Percentiles rank a stretch among this genome's conserved stretches.
These are phyloP conservation scores for Pichia sp. DNA, from an alignment of 1,139 yeast species.

Conservation along the genomic window DNA sequence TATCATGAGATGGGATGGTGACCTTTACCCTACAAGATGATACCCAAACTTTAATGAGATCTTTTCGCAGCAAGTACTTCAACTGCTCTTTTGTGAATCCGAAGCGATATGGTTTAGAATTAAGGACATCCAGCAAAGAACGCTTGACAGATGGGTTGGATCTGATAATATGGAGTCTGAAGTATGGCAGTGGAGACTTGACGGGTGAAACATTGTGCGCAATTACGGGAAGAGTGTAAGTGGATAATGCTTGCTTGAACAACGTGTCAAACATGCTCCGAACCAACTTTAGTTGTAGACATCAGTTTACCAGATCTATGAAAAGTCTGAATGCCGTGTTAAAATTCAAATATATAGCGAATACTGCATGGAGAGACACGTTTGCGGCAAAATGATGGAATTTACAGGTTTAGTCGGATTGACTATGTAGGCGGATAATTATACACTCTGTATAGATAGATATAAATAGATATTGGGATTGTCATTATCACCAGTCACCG, in stretches of 20 bases:
- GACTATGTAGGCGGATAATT: neutral
- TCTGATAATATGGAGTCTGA: slow-evolving; percentile 10
- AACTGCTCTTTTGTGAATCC: slow-evolving; percentile 1
- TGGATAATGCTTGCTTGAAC: neutral
- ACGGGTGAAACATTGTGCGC: neutral
- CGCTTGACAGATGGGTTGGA: neutral
- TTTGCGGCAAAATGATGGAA: too few species aligned
- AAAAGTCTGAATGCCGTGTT: too few species aligned
- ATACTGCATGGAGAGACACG: too few species aligned
- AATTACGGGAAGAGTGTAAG: neutral
- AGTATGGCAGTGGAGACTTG: slow-evolving; percentile 12
- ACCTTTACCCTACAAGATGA: neutral
- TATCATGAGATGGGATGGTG: neutral
- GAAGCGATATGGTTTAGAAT: slow-evolving; percentile 17
- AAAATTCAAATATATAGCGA: too few species aligned
- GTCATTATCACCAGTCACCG: slow-evolving; percentile 43
- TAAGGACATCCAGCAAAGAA: slow-evolving; percentile 8
- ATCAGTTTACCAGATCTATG: too few species aligned
- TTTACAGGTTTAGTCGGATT: neutral
- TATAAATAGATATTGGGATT: neutral
- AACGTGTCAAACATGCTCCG: too few species aligned
- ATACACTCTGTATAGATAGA: neutral
- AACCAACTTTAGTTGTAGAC: too few species aligned
- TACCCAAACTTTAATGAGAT: slow-evolving; percentile 7
- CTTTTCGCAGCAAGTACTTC: neutral